Evolutionary conservation across 2,329 filamentous ascomycete species (phyloP), one percentile per base, ranked within the genome.

Genomic region (Penicillium sp.): DNA sequence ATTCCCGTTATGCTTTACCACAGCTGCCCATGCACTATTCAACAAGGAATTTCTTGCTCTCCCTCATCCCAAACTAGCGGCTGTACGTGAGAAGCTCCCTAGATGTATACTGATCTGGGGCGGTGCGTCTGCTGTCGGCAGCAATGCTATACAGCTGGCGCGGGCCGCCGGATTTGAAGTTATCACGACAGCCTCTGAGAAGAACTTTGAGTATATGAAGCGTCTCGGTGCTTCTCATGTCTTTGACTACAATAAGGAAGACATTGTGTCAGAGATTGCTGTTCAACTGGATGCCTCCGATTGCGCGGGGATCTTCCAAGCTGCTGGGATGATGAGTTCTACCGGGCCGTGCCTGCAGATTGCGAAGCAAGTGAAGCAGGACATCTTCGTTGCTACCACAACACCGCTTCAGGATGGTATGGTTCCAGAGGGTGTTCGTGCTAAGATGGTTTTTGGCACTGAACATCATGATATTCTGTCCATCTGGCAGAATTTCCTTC

Each of bases 121-220:
- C 17, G 80, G 79, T 1, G 73, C 75, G 3, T 75, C 76, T 0
- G 70, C 68, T n/a, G 75, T 78, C 1, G 78, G 79, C 1, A 69
- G 68, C 23, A 63, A 60, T 6, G 74, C 71, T 1, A 71, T 77
- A 23, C 76, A 79, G 51, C 55, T 77, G n/a, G 74, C 75, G 1
- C 65, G 58, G 0, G 69, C 67, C 1, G 58, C 72, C 18, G 74
- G 75, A 4, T 66, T 73, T 43, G 66, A 68, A 17, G 73, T 78
- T 8, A 60, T 74, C 36, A 62, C 62, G 4, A 70, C 73, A 10
- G 62, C 69, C 1, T 26, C 61, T 4, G 63, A 58, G 7, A 66
- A 66, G 10, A 65, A 75, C 52, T 62, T 68, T 18, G 48, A 32
- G 26, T 23, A 43, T 3, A 6, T 39, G 18, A 24, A 72, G 55